phyloP scores from a whole-genome alignment of 768 basidiomycete species.

The Agrocybe chaxingu region DNA sequence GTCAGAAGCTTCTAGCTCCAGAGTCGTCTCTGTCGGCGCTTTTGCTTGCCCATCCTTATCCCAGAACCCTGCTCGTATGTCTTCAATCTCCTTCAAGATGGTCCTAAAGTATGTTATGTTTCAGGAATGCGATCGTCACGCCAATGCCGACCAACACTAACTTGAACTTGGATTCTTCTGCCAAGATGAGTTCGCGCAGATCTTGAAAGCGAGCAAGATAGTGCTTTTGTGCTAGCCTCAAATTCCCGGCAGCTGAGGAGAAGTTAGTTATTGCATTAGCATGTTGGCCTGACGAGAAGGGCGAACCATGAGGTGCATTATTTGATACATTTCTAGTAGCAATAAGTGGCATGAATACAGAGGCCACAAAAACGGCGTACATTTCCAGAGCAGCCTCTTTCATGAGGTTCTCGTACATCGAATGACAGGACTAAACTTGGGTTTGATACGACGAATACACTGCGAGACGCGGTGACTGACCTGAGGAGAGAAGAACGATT shows the following conservation, averaged over 20 bases:
- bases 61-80: conserved; percentile 66
- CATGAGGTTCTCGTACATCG: conserved; percentile 67
- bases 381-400: conserved; percentile 61
- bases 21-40: conserved; percentile 1
- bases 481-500: conserved; percentile 66
- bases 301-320: conserved; percentile 50
- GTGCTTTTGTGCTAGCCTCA: conserved; percentile 71
- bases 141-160: conserved; percentile 23
- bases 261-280: conserved; percentile 2
- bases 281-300: neutral
- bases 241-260: conserved; percentile 55
- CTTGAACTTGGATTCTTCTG: conserved; percentile 81
- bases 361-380: conserved; percentile 34
- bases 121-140: conserved; percentile 1
- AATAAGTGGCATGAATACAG: conserved; percentile 6
- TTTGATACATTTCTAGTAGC: conserved; percentile 44
- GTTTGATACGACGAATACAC: conserved; percentile 1
- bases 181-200: conserved; percentile 64
- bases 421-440: conserved; percentile 56
- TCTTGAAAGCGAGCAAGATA: conserved; percentile 71
- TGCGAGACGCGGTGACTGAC: conserved; percentile 32
- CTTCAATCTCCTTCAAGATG: conserved; percentile 72
- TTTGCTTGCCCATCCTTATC: conserved; percentile 45
- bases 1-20: conserved; percentile 7
- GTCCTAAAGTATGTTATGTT: conserved; percentile 33